phyloP scores from a whole-genome alignment of 176 grass and related monocot species.

The Carex littledalei region DNA sequence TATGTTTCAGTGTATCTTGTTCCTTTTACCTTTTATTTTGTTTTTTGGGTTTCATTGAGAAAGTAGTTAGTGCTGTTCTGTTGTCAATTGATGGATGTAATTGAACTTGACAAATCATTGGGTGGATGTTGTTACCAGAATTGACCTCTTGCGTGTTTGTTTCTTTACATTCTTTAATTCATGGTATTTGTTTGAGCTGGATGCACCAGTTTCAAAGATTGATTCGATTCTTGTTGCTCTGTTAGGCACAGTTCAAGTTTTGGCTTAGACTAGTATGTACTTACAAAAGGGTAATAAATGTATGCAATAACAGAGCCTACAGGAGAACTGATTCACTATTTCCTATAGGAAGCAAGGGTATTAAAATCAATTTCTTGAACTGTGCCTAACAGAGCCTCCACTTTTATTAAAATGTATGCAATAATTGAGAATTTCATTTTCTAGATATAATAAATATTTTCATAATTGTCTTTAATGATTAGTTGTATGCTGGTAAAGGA shows the following conservation, averaged over 20 bases:
- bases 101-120: not conserved
- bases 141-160: not conserved
- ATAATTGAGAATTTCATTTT: too few relatives aligned
- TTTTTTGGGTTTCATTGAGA: not conserved
- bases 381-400: too few relatives aligned
- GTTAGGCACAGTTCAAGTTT: not conserved
- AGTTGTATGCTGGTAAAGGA: too few relatives aligned
- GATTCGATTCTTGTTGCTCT: not conserved
- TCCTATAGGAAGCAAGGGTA: too few relatives aligned
- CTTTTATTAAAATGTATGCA: too few relatives aligned
- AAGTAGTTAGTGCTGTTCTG: not conserved
- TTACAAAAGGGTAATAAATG: too few relatives aligned
- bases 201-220: not conserved
- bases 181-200: not conserved
- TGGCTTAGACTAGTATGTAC: not conserved
- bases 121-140: too few relatives aligned
- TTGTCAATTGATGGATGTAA: conserved; percentile 9
- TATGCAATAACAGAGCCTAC: too few relatives aligned
- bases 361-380: too few relatives aligned
- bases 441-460: too few relatives aligned
- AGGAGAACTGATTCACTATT: too few relatives aligned
- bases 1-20: conserved; percentile 2
- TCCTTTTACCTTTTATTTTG: not conserved
- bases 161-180: not conserved
- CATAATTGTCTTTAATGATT: too few relatives aligned